Evolutionary conservation across 768 basidiomycete species (phyloP).

Genomic region (Phanerochaete carnosa): DNA sequence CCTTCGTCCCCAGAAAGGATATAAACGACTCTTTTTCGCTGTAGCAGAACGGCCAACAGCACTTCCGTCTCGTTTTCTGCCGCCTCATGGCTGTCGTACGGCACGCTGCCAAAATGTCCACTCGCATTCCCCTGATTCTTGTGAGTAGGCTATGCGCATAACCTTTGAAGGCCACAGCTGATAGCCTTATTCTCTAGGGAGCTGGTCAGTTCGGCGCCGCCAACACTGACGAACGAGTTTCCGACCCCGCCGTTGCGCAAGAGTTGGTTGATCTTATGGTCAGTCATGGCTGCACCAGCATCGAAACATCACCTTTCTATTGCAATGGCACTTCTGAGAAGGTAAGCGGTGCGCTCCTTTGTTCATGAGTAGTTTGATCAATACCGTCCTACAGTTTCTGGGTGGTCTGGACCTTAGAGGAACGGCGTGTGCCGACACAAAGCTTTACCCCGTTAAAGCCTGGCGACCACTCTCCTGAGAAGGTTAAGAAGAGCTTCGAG

Average conservation of each 20-base stretch:
- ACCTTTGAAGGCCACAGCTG: background rate
- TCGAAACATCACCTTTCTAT: slow-evolving; percentile 6
- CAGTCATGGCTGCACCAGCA: background rate
- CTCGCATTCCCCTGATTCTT: slow-evolving; percentile 39
- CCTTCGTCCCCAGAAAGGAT: no score
- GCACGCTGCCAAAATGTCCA: slow-evolving; percentile 11
- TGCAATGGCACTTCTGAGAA: slow-evolving; percentile 5
- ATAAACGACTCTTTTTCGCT: no score
- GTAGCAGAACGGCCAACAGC: no score
- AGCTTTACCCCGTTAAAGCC: slow-evolving; percentile 37
- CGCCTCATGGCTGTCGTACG: no score
- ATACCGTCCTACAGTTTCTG: slow-evolving; percentile 40
- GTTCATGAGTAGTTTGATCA: slow-evolving; percentile 48
- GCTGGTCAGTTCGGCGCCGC: background rate
- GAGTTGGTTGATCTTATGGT: background rate
- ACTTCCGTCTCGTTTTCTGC: no score
- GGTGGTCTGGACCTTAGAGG: background rate
- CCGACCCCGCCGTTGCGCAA: background rate
- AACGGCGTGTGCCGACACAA: slow-evolving; percentile 15
- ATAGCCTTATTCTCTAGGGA: background rate
- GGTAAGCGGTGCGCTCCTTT: slow-evolving; percentile 4
- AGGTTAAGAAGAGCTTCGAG: slow-evolving; percentile 43
- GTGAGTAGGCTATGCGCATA: slow-evolving; percentile 20
- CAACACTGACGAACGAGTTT: background rate
- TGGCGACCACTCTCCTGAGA: slow-evolving; percentile 40